Percentiles rank a stretch among this genome's conserved stretches.
These are phyloP conservation scores for Colletotrichum shisoi DNA, from an alignment of 2,329 filamentous ascomycete species.

Conservation along the genomic window DNA sequence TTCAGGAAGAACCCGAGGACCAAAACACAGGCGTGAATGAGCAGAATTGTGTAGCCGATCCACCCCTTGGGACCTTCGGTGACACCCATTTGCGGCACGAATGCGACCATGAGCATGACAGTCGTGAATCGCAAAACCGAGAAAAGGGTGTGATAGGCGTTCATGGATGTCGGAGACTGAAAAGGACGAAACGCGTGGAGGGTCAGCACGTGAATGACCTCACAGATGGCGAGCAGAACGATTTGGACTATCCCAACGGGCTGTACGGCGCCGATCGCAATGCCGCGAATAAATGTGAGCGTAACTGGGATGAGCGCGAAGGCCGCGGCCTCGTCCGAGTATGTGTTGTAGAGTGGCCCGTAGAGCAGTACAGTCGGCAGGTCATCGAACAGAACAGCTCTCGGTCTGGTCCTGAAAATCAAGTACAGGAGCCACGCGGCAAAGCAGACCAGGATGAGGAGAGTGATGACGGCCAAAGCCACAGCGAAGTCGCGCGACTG, in stretches of 20 bases:
- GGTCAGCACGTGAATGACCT: slow-evolving; percentile 87
- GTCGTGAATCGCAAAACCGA: slow-evolving; percentile 78
- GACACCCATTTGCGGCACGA: slow-evolving; percentile 83
- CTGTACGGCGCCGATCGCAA: slow-evolving; percentile 92
- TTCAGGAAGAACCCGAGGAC: slow-evolving; percentile 94
- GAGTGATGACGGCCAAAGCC: slow-evolving; percentile 75
- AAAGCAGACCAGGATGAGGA: slow-evolving; percentile 76
- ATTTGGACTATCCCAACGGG: slow-evolving; percentile 92
- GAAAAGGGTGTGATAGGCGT: slow-evolving; percentile 90
- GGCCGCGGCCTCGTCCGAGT: slow-evolving; percentile 88
- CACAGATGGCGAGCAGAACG: slow-evolving; percentile 89
- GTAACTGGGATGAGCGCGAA: slow-evolving; percentile 89
- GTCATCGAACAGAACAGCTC: slow-evolving; percentile 91
- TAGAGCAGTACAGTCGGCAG: slow-evolving; percentile 88
- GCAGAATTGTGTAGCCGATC: slow-evolving; percentile 91
- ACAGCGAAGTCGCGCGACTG: slow-evolving; percentile 75
- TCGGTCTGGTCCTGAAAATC: slow-evolving; percentile 80
- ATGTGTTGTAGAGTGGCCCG: slow-evolving; percentile 96
- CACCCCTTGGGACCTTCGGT: slow-evolving; percentile 84
- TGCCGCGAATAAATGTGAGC: slow-evolving; percentile 83
- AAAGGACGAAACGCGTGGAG: slow-evolving; percentile 91
- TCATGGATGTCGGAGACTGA: slow-evolving; percentile 93
- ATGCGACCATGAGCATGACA: slow-evolving; percentile 79
- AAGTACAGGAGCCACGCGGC: slow-evolving; percentile 81
- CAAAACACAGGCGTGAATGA: slow-evolving; percentile 84